Conservation (phyloP, 1,284 basidiomycete species). For the Entoloma clypeatum region DNA sequence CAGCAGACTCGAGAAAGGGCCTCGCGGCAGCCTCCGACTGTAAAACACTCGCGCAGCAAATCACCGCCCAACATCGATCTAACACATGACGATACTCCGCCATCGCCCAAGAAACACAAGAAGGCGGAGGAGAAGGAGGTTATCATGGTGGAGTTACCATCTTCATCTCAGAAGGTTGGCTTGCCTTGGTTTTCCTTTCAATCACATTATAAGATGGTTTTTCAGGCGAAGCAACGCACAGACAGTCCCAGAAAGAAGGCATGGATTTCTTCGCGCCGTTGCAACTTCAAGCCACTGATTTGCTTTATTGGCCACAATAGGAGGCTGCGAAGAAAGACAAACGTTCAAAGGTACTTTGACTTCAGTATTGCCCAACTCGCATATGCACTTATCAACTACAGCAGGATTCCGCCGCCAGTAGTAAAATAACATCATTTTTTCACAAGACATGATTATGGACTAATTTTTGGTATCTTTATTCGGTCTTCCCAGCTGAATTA, state of each 20-base stretch:
- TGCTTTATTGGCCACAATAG: not conserved
- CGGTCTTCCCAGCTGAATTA: no score
- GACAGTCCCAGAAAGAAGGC: not conserved
- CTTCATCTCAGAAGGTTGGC: not conserved
- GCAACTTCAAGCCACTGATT: not conserved
- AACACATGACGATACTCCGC: not conserved
- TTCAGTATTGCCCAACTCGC: not conserved
- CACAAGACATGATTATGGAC: conserved; percentile 4
- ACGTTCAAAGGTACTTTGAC: not conserved
- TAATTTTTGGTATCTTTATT: no score
- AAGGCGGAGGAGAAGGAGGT: conserved; percentile 1
- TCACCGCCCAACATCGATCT: conserved; percentile 1
- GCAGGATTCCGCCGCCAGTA: not conserved
- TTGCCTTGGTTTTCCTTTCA: not conserved
- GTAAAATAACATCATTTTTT: conserved; percentile 12
- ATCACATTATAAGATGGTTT: not conserved
- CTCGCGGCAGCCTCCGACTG: not conserved
- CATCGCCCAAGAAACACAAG: conserved; percentile 6
- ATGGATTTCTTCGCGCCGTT: not conserved
- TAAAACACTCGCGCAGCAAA: conserved; percentile 1
- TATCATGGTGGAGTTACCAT: not conserved
- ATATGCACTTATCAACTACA: conserved; percentile 1
- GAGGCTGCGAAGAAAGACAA: not conserved
- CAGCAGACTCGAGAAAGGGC: conserved; percentile 1
- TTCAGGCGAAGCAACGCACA: no score